phyloP scores from a whole-genome alignment of 202 grass and related monocot genomes.

The Elaeis oleifera region DNA sequence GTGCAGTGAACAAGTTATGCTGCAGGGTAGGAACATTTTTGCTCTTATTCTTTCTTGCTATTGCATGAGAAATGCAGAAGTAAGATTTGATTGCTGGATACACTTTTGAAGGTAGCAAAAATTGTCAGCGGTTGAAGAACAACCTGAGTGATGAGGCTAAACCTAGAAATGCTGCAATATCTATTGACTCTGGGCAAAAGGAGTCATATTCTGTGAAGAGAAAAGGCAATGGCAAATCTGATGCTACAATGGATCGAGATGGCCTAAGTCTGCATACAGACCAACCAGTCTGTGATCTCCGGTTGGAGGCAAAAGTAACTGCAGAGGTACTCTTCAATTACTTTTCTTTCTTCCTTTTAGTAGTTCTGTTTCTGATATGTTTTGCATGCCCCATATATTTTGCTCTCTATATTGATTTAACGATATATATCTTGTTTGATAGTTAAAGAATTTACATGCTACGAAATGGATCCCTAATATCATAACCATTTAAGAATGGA shows the following conservation, averaged over 20 bases:
- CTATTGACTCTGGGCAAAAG: slow-evolving; percentile 32
- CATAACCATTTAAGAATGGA: too few relatives aligned
- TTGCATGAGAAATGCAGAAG: neutral
- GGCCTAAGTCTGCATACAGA: neutral
- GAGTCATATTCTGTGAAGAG: slow-evolving; percentile 23
- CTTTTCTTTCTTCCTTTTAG: neutral
- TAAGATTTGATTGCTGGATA: neutral
- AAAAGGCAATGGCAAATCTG: slow-evolving; percentile 26
- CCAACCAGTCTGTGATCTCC: slow-evolving; percentile 39
- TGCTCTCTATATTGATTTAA: neutral
- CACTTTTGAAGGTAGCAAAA: slow-evolving; percentile 30
- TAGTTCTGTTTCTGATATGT: slow-evolving; percentile 1
- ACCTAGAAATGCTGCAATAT: slow-evolving; percentile 19
- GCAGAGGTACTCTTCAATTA: slow-evolving; percentile 35
- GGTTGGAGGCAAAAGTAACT: slow-evolving; percentile 63
- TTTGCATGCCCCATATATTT: neutral
- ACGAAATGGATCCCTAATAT: too few relatives aligned
- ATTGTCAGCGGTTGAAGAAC: slow-evolving; percentile 1
- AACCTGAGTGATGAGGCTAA: neutral
- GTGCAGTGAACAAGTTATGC: too few relatives aligned
- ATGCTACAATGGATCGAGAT: slow-evolving; percentile 37
- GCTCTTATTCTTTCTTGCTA: neutral
- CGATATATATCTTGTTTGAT: too few relatives aligned
- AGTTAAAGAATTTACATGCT: too few relatives aligned
- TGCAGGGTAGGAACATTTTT: too few relatives aligned